Conservation (phyloP, 2,329 filamentous ascomycete species). For the Xylogone sp. region DNA sequence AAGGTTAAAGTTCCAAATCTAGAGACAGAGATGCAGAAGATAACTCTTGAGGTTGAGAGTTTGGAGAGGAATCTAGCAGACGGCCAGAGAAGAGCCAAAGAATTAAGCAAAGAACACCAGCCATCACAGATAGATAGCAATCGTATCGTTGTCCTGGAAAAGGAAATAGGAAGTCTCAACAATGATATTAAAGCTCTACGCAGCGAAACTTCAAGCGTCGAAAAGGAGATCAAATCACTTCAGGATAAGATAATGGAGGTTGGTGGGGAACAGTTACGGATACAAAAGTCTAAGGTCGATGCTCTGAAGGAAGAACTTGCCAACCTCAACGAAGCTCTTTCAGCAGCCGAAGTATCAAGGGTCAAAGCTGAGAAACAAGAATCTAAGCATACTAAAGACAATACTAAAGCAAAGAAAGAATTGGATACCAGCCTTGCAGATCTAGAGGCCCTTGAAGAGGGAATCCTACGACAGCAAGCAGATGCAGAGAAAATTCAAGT, state of each 20-base stretch:
- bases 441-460: conserved; percentile 71
- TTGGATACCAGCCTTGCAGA: conserved; percentile 68
- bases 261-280: conserved; percentile 86
- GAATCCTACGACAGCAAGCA: conserved; percentile 72
- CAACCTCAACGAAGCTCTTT: conserved; percentile 75
- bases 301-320: conserved; percentile 81
- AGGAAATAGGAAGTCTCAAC: conserved; percentile 71
- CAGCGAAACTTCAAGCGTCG: conserved; percentile 81
- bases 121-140: conserved; percentile 76
- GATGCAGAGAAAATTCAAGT: conserved; percentile 70
- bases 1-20: conserved; percentile 76
- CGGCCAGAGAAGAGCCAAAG: conserved; percentile 78
- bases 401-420: conserved; percentile 75
- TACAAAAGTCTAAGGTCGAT: conserved; percentile 89
- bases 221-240: conserved; percentile 86
- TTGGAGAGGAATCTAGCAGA: conserved; percentile 80
- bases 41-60: conserved; percentile 83
- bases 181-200: conserved; percentile 77
- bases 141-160: conserved; percentile 68
- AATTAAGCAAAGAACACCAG: conserved; percentile 76
- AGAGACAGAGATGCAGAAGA: conserved; percentile 89
- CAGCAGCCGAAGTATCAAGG: conserved; percentile 80
- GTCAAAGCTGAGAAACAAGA: conserved; percentile 93
- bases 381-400: conserved; percentile 80
- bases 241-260: conserved; percentile 99